Evolutionary conservation across 805 yeast species (phyloP).

Genomic region (Metschnikowia santaceciliae): DNA sequence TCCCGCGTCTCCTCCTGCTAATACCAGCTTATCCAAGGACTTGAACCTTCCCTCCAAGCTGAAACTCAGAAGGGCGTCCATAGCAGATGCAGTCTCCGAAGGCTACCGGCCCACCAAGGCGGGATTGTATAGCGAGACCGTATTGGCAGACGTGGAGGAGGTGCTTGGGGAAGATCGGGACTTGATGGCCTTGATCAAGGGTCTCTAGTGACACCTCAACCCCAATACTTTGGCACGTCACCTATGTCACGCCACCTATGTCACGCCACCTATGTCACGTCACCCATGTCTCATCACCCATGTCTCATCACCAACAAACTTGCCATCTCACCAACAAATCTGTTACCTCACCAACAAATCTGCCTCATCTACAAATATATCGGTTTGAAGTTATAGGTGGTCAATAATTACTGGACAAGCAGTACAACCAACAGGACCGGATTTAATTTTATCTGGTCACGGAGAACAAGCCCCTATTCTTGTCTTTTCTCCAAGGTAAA

Average conservation of each 20-base stretch:
- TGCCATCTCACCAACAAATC: background rate
- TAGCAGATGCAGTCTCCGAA: conserved; percentile 72
- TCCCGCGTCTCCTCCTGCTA: conserved; percentile 3
- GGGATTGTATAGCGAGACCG: conserved; percentile 73
- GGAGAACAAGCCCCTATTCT: too few species aligned
- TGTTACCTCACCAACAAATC: too few species aligned
- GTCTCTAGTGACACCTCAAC: conserved; percentile 10
- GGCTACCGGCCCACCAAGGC: conserved; percentile 71
- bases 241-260: too few species aligned
- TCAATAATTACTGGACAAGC: too few species aligned
- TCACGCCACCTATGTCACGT: too few species aligned
- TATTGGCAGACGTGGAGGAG: conserved; percentile 72
- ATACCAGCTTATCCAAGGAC: conserved; percentile 10
- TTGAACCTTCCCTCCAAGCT: conserved; percentile 25
- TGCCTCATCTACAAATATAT: background rate
- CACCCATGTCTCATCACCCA: too few species aligned
- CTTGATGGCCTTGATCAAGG: conserved; percentile 40
- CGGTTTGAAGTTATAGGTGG: too few species aligned
- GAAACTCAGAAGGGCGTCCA: conserved; percentile 58
- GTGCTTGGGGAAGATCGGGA: conserved; percentile 51
- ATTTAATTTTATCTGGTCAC: too few species aligned
- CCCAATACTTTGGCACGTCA: too few species aligned
- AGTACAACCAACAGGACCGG: too few species aligned
- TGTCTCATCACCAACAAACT: too few species aligned
- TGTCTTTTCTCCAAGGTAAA: too few species aligned